Percentiles rank a stretch among this genome's conserved stretches.
Conservation (phyloP, 192 early-diverging fungal species). For the Borealophlyctis nickersoniae region DNA sequence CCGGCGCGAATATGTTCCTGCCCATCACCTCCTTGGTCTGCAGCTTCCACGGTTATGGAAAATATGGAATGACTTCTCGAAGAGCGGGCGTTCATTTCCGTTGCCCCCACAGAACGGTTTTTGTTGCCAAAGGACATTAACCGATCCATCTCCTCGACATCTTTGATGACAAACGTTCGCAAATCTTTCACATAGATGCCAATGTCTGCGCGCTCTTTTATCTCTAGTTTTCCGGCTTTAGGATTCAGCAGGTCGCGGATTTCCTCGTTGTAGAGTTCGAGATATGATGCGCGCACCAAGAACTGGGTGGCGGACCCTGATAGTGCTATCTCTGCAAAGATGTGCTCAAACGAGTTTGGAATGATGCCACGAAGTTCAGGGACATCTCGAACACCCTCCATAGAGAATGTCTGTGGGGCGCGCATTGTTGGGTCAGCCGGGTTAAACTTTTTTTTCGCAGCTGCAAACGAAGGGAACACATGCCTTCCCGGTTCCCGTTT, state of each 20-base stretch:
- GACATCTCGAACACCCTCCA: slow-evolving; percentile 68
- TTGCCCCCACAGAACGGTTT: slow-evolving; percentile 68
- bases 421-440: not conserved
- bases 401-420: slow-evolving; percentile 60
- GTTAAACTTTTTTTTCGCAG: slow-evolving; percentile 8
- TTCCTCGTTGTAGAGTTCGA: slow-evolving; percentile 94
- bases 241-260: slow-evolving; percentile 81
- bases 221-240: slow-evolving; percentile 52
- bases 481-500: slow-evolving; percentile 63
- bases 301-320: slow-evolving; percentile 58
- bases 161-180: slow-evolving; percentile 58
- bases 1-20: slow-evolving; percentile 58
- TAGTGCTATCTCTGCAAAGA: slow-evolving; percentile 53
- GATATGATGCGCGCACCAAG: slow-evolving; percentile 82
- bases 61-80: slow-evolving; percentile 65
- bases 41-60: slow-evolving; percentile 61
- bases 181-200: slow-evolving; percentile 66
- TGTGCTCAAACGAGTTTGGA: slow-evolving; percentile 65
- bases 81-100: slow-evolving; percentile 80
- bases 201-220: slow-evolving; percentile 60
- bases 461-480: slow-evolving; percentile 7
- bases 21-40: slow-evolving; percentile 39
- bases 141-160: slow-evolving; percentile 61
- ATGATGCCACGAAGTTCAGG: slow-evolving; percentile 64
- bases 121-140: slow-evolving; percentile 65